Evolutionary conservation across 2,329 filamentous ascomycete genomes (phyloP), one percentile per base, ranked within the genome.

Genomic region (Elsinoe batatas): DNA sequence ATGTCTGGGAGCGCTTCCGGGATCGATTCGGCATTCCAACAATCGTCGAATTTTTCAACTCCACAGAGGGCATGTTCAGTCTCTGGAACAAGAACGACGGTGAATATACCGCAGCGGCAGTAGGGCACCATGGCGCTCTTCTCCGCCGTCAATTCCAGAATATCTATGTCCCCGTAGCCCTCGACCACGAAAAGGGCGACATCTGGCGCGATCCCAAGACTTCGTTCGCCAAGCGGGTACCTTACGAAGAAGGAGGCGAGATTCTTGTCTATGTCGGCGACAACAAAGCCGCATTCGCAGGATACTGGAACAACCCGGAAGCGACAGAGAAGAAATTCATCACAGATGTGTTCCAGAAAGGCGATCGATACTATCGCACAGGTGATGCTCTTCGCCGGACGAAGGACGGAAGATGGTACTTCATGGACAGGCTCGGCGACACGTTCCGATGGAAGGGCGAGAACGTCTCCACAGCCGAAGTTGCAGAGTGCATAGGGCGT

Each of bases 41-140:
- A 26, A 79, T 91, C 1, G 74, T 73, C 58, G 87, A 91, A 67
- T 89, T 91, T 70, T 91, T 88, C 75, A 87, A 85, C 66, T 86
- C 83, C 57, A 87, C 84, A 1, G 87, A 91, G 68, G 84, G 85
- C 30, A 76, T 88, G 50, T 78, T 90, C 62, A 68, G 69, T 0
- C 71, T 89, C n/a, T 61, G 65, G 43, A 69, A 67, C 35, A 60
- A 62, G 53, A 91, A 93, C 64, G 79, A 84, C 57, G 53, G 53
- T 5, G 30, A 33, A 13, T 89, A 82, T 65, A 74, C 78, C 3
- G 76, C 79, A 5, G 77, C 80, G 3, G 75, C 79, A 26, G 84
- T 91, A 2, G 87, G 86, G 1, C 84, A 89, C 62, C 84, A 90
- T 61, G 87, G 87, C 2, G 68, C 78, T 2, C 66, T 90, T 38